A percentile compares a stretch with the other conserved stretches of the same genome.
Conservation (phyloP, 805 yeast genomes). For the Teunomyces lycoperdinae region DNA sequence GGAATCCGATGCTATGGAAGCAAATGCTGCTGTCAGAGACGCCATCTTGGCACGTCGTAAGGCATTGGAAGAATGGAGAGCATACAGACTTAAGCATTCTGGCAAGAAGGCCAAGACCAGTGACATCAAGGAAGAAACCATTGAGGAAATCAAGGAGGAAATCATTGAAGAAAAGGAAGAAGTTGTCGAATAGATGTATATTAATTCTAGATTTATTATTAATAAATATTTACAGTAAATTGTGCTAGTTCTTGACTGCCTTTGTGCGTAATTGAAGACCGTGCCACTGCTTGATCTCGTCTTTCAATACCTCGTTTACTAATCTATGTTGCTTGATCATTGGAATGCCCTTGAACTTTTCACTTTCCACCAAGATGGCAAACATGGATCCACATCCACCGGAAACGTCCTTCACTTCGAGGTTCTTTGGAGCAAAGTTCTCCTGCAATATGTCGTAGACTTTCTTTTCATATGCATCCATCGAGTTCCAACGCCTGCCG, state of each 20-base stretch:
- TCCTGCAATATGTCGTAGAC: constrained; percentile 54
- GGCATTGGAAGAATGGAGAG: constrained; percentile 79
- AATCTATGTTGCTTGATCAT: constrained; percentile 91
- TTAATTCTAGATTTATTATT: not conserved
- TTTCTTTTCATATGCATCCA: constrained; percentile 63
- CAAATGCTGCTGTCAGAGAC: constrained; percentile 87
- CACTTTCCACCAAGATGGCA: constrained; percentile 74
- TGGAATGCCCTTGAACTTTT: constrained; percentile 70
- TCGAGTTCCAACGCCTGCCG: constrained; percentile 11
- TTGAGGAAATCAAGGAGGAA: constrained; percentile 77
- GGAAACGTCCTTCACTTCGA: constrained; percentile 77
- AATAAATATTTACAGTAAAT: not conserved
- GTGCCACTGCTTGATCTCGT: constrained; percentile 91
- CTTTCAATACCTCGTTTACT: constrained; percentile 77
- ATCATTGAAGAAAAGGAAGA: constrained; percentile 42
- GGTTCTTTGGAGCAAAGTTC: constrained; percentile 56
- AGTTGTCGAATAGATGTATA: constrained; percentile 44
- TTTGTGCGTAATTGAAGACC: constrained; percentile 85
- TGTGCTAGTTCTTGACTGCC: constrained; percentile 23
- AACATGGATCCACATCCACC: constrained; percentile 99
- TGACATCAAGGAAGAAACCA: constrained; percentile 51
- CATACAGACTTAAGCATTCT: constrained; percentile 58
- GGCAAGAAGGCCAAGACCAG: constrained; percentile 40
- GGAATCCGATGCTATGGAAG: constrained; percentile 93
- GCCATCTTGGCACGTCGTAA: constrained; percentile 80